Evolutionary conservation across 2,329 filamentous ascomycete genomes (phyloP).

Genomic region (Lasiodiplodia hormozganensis): DNA sequence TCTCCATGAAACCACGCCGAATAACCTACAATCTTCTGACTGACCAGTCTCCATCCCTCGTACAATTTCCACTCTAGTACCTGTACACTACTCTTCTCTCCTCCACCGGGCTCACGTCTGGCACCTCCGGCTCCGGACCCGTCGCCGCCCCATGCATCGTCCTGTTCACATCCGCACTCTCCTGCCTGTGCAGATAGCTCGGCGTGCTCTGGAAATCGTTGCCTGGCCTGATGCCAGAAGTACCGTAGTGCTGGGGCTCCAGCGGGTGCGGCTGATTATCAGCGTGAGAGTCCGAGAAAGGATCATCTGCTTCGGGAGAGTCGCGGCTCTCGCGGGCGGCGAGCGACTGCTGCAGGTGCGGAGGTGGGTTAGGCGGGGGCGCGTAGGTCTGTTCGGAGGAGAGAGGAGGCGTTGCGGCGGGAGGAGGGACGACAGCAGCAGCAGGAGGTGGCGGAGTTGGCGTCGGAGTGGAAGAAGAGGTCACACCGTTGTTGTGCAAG

Average conservation of each 20-base stretch:
- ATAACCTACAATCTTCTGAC: neutral
- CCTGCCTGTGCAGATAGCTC: conserved; percentile 53
- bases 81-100: conserved; percentile 26
- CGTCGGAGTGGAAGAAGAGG: conserved; percentile 25
- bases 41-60: neutral
- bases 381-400: neutral
- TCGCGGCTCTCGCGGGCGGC: neutral
- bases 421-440: neutral
- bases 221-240: neutral
- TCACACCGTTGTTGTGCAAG: conserved; percentile 8
- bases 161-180: conserved; percentile 50
- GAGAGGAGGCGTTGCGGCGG: neutral
- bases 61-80: conserved; percentile 15
- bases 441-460: conserved; percentile 18
- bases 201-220: conserved; percentile 45
- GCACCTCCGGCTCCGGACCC: neutral
- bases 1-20: neutral
- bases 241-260: conserved; percentile 24
- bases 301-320: conserved; percentile 31
- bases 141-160: conserved; percentile 54
- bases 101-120: conserved; percentile 29
- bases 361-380: conserved; percentile 9
- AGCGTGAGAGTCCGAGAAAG: conserved; percentile 51
- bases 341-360: conserved; percentile 10
- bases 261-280: neutral